Evolutionary conservation across 495 filamentous ascomycete genomes (phyloP).

Genomic region (Talaromyces ruber): DNA sequence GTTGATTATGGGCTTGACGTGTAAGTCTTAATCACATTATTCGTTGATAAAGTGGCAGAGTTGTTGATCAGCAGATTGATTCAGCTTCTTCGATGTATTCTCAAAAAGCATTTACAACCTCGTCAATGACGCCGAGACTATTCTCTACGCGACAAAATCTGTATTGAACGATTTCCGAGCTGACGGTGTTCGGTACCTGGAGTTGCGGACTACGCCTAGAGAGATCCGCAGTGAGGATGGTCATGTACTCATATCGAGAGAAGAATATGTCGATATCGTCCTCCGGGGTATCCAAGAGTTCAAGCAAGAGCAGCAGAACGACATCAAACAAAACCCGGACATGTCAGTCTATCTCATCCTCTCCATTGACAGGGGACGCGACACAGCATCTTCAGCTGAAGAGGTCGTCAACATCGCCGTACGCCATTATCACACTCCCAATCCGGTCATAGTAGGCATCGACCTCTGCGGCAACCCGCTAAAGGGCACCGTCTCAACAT

Average conservation of each 20-base stretch:
- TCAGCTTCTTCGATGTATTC: conserved; percentile 71
- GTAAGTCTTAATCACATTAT: background rate
- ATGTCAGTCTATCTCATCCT: conserved; percentile 62
- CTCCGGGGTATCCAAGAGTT: conserved; percentile 49
- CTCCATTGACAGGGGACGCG: conserved; percentile 59
- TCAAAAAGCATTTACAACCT: conserved; percentile 70
- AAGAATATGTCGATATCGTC: conserved; percentile 56
- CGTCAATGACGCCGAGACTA: conserved; percentile 45
- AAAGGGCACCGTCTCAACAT: conserved; percentile 48
- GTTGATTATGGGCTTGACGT: conserved; percentile 43
- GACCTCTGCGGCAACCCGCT: conserved; percentile 76
- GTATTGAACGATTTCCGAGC: conserved; percentile 62
- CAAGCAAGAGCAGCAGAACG: background rate
- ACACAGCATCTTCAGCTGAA: conserved; percentile 44
- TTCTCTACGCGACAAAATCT: conserved; percentile 54
- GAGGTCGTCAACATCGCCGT: conserved; percentile 56
- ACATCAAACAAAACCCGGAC: conserved; percentile 6
- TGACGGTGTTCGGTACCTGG: conserved; percentile 72
- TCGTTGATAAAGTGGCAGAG: background rate
- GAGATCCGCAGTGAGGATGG: conserved; percentile 35
- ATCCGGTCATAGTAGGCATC: conserved; percentile 59
- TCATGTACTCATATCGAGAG: conserved; percentile 36
- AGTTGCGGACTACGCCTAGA: conserved; percentile 75
- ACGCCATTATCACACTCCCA: conserved; percentile 38
- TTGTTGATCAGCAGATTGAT: conserved; percentile 6